Evolutionary conservation across 2,329 filamentous ascomycete genomes (phyloP).

Genomic region (Mycosphaerelloides madeirae): DNA sequence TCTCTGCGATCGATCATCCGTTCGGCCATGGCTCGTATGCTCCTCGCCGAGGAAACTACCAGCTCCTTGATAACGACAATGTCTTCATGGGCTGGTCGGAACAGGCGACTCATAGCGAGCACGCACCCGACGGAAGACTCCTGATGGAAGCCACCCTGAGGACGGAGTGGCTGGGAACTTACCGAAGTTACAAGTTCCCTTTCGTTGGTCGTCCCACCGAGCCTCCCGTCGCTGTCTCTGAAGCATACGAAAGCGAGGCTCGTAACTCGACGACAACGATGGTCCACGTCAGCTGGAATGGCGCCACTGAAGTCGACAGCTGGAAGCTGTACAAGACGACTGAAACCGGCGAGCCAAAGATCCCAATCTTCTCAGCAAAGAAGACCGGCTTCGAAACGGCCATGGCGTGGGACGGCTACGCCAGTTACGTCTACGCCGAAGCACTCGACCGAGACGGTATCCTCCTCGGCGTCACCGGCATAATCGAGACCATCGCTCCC

Average conservation of each 20-base stretch:
- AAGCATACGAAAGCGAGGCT: slow-evolving; percentile 17
- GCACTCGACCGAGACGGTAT: slow-evolving; percentile 14
- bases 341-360: slow-evolving; percentile 8
- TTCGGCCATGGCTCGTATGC: slow-evolving; percentile 36
- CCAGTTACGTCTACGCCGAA: slow-evolving; percentile 13
- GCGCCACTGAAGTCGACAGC: slow-evolving; percentile 31
- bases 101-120: slow-evolving; percentile 30
- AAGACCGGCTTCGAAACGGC: slow-evolving; percentile 17
- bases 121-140: slow-evolving; percentile 40
- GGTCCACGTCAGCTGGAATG: slow-evolving; percentile 50
- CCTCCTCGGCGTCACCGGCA: slow-evolving; percentile 4
- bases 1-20: slow-evolving; percentile 13
- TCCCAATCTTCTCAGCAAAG: slow-evolving; percentile 9
- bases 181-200: slow-evolving; percentile 47
- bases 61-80: slow-evolving; percentile 48
- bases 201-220: slow-evolving; percentile 37
- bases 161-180: slow-evolving; percentile 39
- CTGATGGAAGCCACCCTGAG: slow-evolving; percentile 43
- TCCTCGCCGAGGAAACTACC: slow-evolving; percentile 31
- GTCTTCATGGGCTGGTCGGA: slow-evolving; percentile 49
- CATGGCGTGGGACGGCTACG: slow-evolving; percentile 15
- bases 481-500: slow-evolving; percentile 2
- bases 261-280: slow-evolving; percentile 22
- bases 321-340: slow-evolving; percentile 18
- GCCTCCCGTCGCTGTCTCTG: slow-evolving; percentile 31